phyloP scores from a whole-genome alignment of 306 rosid species.

The Canavalia ensiformis region DNA sequence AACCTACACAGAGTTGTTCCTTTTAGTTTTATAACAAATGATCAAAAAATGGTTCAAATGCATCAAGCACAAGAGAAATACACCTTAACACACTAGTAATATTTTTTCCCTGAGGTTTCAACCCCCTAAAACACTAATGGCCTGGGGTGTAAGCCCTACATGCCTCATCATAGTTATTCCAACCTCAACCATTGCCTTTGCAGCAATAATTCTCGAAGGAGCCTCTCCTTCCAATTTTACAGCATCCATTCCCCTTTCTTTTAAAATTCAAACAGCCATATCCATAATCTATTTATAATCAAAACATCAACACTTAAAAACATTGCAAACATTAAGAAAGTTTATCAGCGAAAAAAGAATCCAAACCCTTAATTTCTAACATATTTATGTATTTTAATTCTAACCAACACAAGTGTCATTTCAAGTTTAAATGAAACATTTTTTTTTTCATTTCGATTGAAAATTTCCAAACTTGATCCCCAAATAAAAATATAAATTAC shows the following conservation, averaged over 20 bases:
- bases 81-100: conserved; percentile 86
- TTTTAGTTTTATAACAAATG: conserved; percentile 38
- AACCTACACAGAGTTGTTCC: conserved; percentile 57
- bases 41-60: conserved; percentile 15
- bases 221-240: conserved; percentile 92
- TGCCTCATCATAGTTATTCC: conserved; percentile 97
- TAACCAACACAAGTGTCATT: not conserved
- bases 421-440: conserved; percentile 14
- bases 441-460: not conserved
- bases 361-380: not conserved
- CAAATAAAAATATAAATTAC: not conserved
- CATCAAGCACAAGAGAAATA: conserved; percentile 1
- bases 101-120: conserved; percentile 88
- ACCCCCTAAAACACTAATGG: conserved; percentile 97
- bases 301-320: conserved; percentile 42
- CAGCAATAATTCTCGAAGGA: conserved; percentile 79
- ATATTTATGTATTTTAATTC: not conserved
- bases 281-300: conserved; percentile 74
- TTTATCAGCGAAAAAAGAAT: not conserved
- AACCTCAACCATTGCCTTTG: conserved; percentile 84
- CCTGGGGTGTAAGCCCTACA: conserved; percentile 96
- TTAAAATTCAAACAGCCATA: conserved; percentile 78
- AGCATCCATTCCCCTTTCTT: conserved; percentile 94
- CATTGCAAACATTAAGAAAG: conserved; percentile 8
- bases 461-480: not conserved